Conservation (phyloP, 2,329 filamentous ascomycete species). For the Colletotrichum melonis region DNA sequence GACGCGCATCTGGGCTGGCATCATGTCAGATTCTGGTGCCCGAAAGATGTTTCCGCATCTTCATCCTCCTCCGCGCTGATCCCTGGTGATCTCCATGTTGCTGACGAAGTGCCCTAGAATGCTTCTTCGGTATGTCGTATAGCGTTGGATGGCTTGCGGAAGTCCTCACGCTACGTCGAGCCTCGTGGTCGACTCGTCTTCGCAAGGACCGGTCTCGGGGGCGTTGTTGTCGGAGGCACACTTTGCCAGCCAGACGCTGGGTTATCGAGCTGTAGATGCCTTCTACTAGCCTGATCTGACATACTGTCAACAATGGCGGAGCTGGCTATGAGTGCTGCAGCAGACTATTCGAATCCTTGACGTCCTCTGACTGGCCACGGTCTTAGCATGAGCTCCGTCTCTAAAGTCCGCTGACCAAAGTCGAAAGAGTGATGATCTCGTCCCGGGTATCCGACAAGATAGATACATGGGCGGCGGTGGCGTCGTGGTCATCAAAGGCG, state of each 20-base stretch:
- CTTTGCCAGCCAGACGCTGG: background rate
- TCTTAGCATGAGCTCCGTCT: background rate
- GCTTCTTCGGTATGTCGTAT: background rate
- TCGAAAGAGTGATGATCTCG: too few relatives aligned
- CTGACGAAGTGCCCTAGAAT: background rate
- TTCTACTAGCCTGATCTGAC: background rate
- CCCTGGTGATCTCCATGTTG: background rate
- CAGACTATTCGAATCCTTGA: background rate
- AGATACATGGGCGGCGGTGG: background rate
- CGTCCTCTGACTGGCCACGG: background rate
- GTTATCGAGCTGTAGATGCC: background rate
- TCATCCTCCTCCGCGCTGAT: background rate
- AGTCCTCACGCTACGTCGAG: background rate
- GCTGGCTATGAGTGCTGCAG: background rate
- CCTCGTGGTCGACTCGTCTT: too few relatives aligned
- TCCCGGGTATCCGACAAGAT: background rate
- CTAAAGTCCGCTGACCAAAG: background rate
- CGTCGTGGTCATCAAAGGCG: background rate
- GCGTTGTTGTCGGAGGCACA: background rate
- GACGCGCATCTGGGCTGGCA: background rate
- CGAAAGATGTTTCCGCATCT: background rate
- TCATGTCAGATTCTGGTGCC: background rate
- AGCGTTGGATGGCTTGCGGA: background rate
- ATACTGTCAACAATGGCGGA: background rate
- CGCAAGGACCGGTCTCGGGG: background rate